These are phyloP conservation scores for Aspergillus amoenus DNA, from an alignment of 2,329 filamentous ascomycete genomes.

Conservation along the genomic window DNA sequence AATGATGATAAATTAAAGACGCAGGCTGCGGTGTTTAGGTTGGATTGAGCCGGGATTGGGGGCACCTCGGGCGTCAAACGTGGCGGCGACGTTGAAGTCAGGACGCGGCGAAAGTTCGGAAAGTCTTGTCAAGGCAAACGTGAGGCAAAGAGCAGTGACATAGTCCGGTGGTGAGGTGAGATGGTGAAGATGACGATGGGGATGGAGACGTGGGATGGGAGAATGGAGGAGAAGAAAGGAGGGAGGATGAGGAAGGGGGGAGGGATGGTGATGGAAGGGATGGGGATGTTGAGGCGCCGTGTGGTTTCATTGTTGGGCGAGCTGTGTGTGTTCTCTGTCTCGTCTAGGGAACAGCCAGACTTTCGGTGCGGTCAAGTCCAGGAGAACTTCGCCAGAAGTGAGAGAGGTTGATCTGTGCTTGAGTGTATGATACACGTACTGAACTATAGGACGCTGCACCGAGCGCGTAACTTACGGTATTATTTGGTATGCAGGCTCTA, in stretches of 20 bases:
- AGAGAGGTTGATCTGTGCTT: neutral
- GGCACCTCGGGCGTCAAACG: constrained; percentile 14
- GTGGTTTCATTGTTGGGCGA: constrained; percentile 32
- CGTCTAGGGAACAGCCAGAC: constrained; percentile 26
- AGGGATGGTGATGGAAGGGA: constrained; percentile 29
- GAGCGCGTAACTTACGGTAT: neutral
- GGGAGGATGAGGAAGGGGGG: constrained; percentile 16
- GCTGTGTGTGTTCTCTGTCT: constrained; percentile 24
- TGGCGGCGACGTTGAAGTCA: constrained; percentile 29
- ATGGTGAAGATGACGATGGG: constrained; percentile 15
- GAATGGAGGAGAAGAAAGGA: constrained; percentile 16
- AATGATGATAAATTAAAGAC: constrained; percentile 14
- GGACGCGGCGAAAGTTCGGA: constrained; percentile 32
- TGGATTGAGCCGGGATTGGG: constrained; percentile 14
- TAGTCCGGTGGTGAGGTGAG: constrained; percentile 27
- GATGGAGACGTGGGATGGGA: constrained; percentile 15
- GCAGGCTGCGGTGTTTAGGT: constrained; percentile 23
- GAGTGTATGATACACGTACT: neutral
- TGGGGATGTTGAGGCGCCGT: constrained; percentile 24
- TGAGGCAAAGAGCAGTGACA: constrained; percentile 29
- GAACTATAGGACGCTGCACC: neutral
- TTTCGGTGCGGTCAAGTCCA: constrained; percentile 22
- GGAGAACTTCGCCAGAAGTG: constrained; percentile 15
- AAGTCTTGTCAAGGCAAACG: constrained; percentile 23
- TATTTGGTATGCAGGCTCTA: neutral